A percentile compares a stretch with the other conserved stretches of the same genome.
These are phyloP conservation scores for Agaricus blazei DNA, from an alignment of 768 basidiomycete genomes.

Conservation along the genomic window DNA sequence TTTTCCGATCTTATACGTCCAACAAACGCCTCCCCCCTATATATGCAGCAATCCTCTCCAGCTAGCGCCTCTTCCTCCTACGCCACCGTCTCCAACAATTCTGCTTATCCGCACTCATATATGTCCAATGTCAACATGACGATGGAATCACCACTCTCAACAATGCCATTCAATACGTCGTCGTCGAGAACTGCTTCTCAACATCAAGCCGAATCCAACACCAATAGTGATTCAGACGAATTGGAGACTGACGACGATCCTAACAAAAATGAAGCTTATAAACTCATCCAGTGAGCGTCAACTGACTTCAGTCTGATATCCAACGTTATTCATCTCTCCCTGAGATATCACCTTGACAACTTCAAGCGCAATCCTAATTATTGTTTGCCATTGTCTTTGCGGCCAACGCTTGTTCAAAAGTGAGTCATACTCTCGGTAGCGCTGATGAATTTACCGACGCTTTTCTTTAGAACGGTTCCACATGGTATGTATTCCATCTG, in stretches of 20 bases:
- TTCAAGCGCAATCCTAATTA: slow-evolving; percentile 83
- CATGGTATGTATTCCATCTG: slow-evolving; percentile 51
- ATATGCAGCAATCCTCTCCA: slow-evolving; percentile 42
- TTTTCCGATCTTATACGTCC: slow-evolving; percentile 60
- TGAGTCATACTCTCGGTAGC: slow-evolving; percentile 21
- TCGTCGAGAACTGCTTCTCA: slow-evolving; percentile 22
- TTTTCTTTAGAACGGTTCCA: slow-evolving; percentile 59
- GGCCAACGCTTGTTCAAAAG: slow-evolving; percentile 87
- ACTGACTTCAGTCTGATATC: neutral
- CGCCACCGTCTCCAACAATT: slow-evolving; percentile 28
- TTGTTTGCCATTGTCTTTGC: slow-evolving; percentile 81
- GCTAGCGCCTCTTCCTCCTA: slow-evolving; percentile 37
- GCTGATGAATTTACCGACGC: slow-evolving; percentile 12
- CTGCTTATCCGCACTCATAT: slow-evolving; percentile 41
- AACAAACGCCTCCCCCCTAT: slow-evolving; percentile 54
- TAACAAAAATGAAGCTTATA: slow-evolving; percentile 73
- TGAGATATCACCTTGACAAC: slow-evolving; percentile 88
- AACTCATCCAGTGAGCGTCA: slow-evolving; percentile 65
- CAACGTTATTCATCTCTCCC: neutral
- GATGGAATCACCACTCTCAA: slow-evolving; percentile 47
- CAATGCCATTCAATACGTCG: slow-evolving; percentile 43
- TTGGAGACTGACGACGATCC: slow-evolving; percentile 65
- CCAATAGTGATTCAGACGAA: slow-evolving; percentile 33
- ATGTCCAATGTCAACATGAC: slow-evolving; percentile 54
- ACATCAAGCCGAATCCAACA: slow-evolving; percentile 24